phyloP scores from a whole-genome alignment of 352 stramenopile species.

The Globisporangium emineosum region DNA sequence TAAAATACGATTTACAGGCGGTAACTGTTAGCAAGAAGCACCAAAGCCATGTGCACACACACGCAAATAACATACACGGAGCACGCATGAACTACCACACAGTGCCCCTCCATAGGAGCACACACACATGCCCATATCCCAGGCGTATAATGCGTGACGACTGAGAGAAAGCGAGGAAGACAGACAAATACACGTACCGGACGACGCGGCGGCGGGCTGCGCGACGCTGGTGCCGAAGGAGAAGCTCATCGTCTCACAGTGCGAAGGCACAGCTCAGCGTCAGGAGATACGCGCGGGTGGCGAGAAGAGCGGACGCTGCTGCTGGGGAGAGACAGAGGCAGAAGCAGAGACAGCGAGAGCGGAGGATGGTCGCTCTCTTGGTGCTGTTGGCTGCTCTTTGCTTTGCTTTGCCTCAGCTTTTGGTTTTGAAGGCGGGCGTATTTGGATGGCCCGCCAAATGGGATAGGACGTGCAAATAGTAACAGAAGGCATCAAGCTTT shows the following conservation, averaged over 20 bases:
- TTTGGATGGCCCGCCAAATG: neutral
- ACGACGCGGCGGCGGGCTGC: constrained; percentile 21
- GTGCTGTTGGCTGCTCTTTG: neutral
- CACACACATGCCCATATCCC: neutral
- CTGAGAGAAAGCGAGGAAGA: neutral
- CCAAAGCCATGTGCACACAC: too few species aligned
- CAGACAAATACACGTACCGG: neutral
- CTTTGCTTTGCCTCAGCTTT: neutral
- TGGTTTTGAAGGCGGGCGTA: neutral
- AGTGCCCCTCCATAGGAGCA: too few species aligned
- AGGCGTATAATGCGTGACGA: neutral
- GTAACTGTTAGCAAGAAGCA: neutral
- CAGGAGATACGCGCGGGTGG: neutral
- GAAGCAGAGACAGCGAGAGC: neutral
- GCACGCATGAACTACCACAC: too few species aligned
- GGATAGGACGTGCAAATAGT: neutral
- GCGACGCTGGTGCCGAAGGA: constrained; percentile 30
- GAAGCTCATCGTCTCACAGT: constrained; percentile 25
- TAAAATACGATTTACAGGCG: too few species aligned
- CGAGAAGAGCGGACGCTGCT: neutral
- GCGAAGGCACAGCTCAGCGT: neutral
- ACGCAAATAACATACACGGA: too few species aligned
- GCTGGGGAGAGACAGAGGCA: neutral
- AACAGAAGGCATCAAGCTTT: too few species aligned
- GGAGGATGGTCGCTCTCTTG: neutral